Evolutionary conservation across 805 yeast species (phyloP).

Genomic region (Pichia heedii): DNA sequence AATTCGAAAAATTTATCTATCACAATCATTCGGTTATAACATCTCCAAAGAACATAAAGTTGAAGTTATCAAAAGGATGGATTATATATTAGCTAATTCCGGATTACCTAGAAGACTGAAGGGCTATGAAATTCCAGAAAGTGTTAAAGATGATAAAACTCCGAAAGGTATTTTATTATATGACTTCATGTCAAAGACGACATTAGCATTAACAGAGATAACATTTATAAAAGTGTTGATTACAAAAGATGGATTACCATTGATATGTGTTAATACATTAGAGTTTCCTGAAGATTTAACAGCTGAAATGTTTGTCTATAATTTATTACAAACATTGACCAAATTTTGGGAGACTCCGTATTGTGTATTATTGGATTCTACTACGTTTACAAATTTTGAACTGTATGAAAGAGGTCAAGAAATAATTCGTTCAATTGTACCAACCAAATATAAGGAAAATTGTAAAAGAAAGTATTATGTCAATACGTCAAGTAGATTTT

Average conservation of each 20-base stretch:
- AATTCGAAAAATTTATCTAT: conserved; percentile 18
- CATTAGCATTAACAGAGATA: conserved; percentile 43
- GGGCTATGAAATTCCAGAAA: conserved; percentile 48
- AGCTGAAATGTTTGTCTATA: conserved; percentile 46
- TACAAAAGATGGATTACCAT: conserved; percentile 65
- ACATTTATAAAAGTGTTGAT: conserved; percentile 53
- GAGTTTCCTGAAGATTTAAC: conserved; percentile 32
- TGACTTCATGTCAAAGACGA: conserved; percentile 66
- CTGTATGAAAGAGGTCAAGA: conserved; percentile 9
- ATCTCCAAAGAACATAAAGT: conserved; percentile 14
- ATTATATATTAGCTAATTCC: conserved; percentile 35
- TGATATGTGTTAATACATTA: conserved; percentile 40
- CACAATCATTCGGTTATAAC: conserved; percentile 10
- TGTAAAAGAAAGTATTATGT: conserved; percentile 46
- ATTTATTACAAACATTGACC: conserved; percentile 53
- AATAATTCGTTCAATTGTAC: conserved; percentile 29
- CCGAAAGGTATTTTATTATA: conserved; percentile 45
- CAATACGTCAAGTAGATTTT: conserved; percentile 34
- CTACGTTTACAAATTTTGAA: conserved; percentile 35
- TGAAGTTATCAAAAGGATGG: conserved; percentile 34
- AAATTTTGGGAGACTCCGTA: conserved; percentile 66
- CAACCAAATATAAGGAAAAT: conserved; percentile 41
- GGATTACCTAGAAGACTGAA: conserved; percentile 54
- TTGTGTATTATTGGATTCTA: conserved; percentile 58
- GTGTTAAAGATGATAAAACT: conserved; percentile 37